Evolutionary conservation across 2,329 filamentous ascomycete species (phyloP).

Genomic region (Monilinia fructigena): DNA sequence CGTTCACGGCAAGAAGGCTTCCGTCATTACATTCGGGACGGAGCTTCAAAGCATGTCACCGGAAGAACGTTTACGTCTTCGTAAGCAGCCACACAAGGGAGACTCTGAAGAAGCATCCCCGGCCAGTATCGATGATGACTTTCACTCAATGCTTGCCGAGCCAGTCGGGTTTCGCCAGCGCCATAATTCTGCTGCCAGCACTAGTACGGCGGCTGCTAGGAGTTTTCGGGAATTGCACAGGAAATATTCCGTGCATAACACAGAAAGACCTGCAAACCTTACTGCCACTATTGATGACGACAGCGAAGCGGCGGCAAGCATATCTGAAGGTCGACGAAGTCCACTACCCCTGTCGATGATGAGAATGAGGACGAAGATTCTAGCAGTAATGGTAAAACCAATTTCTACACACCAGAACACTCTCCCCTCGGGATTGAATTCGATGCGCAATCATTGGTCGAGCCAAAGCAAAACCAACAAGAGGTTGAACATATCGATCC

Average conservation of each 20-base stretch:
- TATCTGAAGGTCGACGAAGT: constrained; percentile 57
- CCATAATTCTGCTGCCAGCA: constrained; percentile 61
- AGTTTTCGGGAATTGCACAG: constrained; percentile 65
- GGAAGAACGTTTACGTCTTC: constrained; percentile 68
- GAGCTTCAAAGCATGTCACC: constrained; percentile 78
- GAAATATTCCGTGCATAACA: constrained; percentile 54
- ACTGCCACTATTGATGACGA: constrained; percentile 45
- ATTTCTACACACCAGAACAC: constrained; percentile 31
- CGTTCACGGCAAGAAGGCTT: constrained; percentile 96
- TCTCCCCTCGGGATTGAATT: constrained; percentile 5
- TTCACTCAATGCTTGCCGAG: constrained; percentile 51
- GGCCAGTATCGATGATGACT: constrained; percentile 46
- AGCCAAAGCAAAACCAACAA: neutral
- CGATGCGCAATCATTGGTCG: constrained; percentile 7
- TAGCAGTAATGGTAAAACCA: constrained; percentile 22
- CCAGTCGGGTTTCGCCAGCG: constrained; percentile 47
- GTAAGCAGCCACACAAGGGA: constrained; percentile 52
- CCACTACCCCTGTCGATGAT: constrained; percentile 53
- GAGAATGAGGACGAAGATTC: constrained; percentile 30
- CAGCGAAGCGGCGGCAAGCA: constrained; percentile 59
- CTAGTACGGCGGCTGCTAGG: constrained; percentile 64
- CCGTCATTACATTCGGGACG: constrained; percentile 92
- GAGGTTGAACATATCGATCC: neutral
- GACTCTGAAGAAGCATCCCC: constrained; percentile 37
- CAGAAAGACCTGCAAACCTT: constrained; percentile 40